A percentile compares a stretch with the other conserved stretches of the same genome.
Conservation (phyloP, 768 basidiomycete species). For the Melanogaster broomeanus region DNA sequence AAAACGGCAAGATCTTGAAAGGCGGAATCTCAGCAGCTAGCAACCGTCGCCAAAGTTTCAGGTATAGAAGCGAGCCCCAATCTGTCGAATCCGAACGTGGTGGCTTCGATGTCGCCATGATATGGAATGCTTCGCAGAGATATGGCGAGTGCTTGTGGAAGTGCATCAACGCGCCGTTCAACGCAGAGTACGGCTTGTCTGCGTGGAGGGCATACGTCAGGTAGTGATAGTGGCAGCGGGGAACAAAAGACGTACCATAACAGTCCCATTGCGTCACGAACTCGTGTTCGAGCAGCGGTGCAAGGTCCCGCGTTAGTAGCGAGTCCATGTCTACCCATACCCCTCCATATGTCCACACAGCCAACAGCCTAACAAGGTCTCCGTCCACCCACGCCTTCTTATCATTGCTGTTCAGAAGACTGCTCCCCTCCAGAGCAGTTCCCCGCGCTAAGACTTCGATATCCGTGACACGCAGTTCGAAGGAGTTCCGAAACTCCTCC, state of each 20-base stretch:
- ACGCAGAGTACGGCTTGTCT: conserved; percentile 76
- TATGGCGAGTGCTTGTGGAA: conserved; percentile 92
- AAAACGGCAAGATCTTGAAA: conserved; percentile 93
- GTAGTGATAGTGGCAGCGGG: not conserved
- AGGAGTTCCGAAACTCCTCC: conserved; percentile 63
- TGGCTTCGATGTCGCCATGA: conserved; percentile 75
- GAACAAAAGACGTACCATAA: conserved; percentile 62
- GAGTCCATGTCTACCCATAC: conserved; percentile 99
- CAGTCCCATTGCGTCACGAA: conserved; percentile 99
- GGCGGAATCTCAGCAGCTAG: conserved; percentile 71
- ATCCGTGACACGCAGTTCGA: conserved; percentile 71
- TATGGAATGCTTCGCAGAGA: conserved; percentile 93
- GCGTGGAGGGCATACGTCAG: not conserved
- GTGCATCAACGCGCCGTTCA: conserved; percentile 95
- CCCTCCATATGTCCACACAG: conserved; percentile 89
- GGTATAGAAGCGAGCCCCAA: conserved; percentile 92
- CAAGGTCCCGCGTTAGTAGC: conserved; percentile 82
- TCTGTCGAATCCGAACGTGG: conserved; percentile 83
- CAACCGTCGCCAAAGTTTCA: conserved; percentile 87
- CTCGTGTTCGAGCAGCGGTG: conserved; percentile 88
- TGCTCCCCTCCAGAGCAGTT: conserved; percentile 73
- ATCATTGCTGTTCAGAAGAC: conserved; percentile 63
- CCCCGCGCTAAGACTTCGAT: conserved; percentile 66
- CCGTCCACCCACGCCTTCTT: conserved; percentile 93
- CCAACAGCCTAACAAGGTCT: conserved; percentile 84